Percentiles rank a stretch among this genome's conserved stretches.
These are phyloP conservation scores for Bombardia bombarda DNA, from an alignment of 495 filamentous ascomycete genomes.

Conservation along the genomic window DNA sequence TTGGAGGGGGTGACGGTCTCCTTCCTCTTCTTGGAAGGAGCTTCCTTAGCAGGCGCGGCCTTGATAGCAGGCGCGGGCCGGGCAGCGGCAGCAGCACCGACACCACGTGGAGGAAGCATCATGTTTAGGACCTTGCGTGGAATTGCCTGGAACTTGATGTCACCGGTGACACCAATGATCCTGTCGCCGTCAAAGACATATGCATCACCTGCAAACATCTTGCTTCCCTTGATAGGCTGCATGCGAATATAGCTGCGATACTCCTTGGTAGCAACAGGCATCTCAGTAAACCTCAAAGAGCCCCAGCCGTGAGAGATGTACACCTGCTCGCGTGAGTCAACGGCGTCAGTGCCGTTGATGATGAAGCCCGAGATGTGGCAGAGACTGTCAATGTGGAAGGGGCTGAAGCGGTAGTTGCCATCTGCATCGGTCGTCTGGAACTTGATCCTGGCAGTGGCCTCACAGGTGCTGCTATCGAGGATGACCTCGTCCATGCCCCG, in stretches of 20 bases:
- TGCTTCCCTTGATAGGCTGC: constrained; percentile 45
- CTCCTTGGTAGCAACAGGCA: constrained; percentile 52
- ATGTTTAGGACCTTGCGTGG: constrained; percentile 59
- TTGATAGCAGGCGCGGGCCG: constrained; percentile 34
- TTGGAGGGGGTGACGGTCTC: constrained; percentile 32
- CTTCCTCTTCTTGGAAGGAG: constrained; percentile 30
- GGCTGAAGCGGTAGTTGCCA: constrained; percentile 58
- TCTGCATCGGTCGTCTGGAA: constrained; percentile 53
- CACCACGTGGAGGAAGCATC: constrained; percentile 52
- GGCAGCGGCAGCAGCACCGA: constrained; percentile 22
- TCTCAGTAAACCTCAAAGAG: constrained; percentile 60
- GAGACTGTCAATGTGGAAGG: constrained; percentile 66
- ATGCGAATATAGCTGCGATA: constrained; percentile 69
- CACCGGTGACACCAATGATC: constrained; percentile 45
- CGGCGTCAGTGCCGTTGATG: constrained; percentile 68
- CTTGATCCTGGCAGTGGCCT: constrained; percentile 61
- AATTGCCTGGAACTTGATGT: constrained; percentile 58
- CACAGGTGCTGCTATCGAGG: constrained; percentile 60
- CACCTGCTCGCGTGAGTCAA: constrained; percentile 61
- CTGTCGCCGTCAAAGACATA: constrained; percentile 59
- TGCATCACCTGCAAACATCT: constrained; percentile 51
- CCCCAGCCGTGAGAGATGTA: constrained; percentile 80
- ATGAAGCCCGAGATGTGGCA: constrained; percentile 69
- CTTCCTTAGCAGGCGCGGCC: constrained; percentile 31
- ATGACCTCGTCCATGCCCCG: constrained; percentile 70